Evolutionary conservation across 768 basidiomycete species (phyloP).

Genomic region (Boletus rubropictus): DNA sequence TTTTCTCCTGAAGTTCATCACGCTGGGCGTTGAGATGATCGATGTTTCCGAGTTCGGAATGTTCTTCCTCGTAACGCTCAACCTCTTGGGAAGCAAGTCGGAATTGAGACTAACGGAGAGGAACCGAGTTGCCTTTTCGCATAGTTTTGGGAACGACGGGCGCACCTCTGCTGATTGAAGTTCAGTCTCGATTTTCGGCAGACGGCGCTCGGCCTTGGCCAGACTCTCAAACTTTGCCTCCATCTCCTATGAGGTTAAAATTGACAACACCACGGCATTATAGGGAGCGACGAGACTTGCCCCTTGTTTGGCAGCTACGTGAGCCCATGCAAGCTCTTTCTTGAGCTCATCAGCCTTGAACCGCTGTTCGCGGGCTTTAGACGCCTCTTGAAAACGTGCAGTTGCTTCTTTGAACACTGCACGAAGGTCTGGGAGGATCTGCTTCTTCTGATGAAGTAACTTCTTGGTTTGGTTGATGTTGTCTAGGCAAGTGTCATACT

Average conservation of each 20-base stretch:
- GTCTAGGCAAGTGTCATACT: slow-evolving; percentile 72
- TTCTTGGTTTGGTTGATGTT: slow-evolving; percentile 68
- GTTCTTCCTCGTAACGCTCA: slow-evolving; percentile 35
- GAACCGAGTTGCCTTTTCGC: background rate
- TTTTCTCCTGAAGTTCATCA: slow-evolving; percentile 33
- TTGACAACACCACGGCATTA: background rate
- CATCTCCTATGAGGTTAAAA: slow-evolving; percentile 35
- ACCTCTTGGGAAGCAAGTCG: slow-evolving; percentile 33
- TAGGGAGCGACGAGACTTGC: slow-evolving; percentile 35
- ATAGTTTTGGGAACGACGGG: background rate
- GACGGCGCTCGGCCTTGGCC: slow-evolving; percentile 33
- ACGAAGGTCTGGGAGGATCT: slow-evolving; percentile 73
- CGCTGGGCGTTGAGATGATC: slow-evolving; percentile 40
- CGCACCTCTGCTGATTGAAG: slow-evolving; percentile 37
- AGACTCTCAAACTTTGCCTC: slow-evolving; percentile 36
- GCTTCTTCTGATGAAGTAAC: slow-evolving; percentile 63
- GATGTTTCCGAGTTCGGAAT: slow-evolving; percentile 40
- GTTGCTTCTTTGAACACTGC: slow-evolving; percentile 51
- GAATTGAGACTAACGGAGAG: slow-evolving; percentile 29
- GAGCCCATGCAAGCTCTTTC: slow-evolving; percentile 84
- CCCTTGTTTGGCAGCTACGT: slow-evolving; percentile 64
- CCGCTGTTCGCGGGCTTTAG: slow-evolving; percentile 66
- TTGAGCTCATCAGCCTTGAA: slow-evolving; percentile 64
- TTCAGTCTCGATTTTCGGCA: slow-evolving; percentile 38
- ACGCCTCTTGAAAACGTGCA: slow-evolving; percentile 63